Evolutionary conservation across 768 basidiomycete species (phyloP).

Genomic region (Botryobasidium botryosum): DNA sequence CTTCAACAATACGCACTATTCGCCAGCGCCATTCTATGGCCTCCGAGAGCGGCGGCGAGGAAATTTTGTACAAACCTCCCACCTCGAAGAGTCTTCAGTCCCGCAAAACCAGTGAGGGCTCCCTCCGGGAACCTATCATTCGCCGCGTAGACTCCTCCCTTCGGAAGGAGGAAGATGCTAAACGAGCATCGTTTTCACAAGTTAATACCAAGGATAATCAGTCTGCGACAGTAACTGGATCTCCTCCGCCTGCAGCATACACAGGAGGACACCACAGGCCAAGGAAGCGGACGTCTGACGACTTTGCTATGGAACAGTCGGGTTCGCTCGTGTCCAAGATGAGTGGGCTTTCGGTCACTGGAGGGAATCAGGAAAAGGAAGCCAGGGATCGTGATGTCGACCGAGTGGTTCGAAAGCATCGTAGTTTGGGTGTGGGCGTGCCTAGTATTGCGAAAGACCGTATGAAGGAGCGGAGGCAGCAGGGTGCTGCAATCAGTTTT

Average conservation of each 20-base stretch:
- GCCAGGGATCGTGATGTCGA: slow-evolving; percentile 8
- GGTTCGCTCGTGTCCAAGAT: slow-evolving; percentile 41
- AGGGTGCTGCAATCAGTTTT: too few relatives aligned
- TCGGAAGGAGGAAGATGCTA: too few relatives aligned
- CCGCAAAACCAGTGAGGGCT: neutral
- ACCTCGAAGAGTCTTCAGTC: slow-evolving; percentile 5
- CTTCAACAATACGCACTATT: too few relatives aligned
- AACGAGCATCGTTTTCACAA: too few relatives aligned
- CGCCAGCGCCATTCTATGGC: slow-evolving; percentile 38
- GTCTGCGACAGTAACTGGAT: too few relatives aligned
- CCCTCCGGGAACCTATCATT: too few relatives aligned
- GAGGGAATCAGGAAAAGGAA: too few relatives aligned
- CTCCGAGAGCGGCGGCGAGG: slow-evolving; percentile 79
- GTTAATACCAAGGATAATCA: too few relatives aligned
- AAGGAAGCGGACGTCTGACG: slow-evolving; percentile 64
- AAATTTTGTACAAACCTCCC: slow-evolving; percentile 45
- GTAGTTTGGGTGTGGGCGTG: slow-evolving; percentile 46
- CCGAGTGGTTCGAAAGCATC: slow-evolving; percentile 32
- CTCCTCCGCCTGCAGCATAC: too few relatives aligned
- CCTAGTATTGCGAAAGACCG: too few relatives aligned
- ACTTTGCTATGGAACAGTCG: slow-evolving; percentile 61
- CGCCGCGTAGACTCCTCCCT: too few relatives aligned
- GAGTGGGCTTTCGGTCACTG: neutral
- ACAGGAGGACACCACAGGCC: slow-evolving; percentile 28
- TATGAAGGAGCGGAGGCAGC: too few relatives aligned